Evolutionary conservation across 805 yeast species (phyloP).

Genomic region (Wickerhamiella occidentalis): DNA sequence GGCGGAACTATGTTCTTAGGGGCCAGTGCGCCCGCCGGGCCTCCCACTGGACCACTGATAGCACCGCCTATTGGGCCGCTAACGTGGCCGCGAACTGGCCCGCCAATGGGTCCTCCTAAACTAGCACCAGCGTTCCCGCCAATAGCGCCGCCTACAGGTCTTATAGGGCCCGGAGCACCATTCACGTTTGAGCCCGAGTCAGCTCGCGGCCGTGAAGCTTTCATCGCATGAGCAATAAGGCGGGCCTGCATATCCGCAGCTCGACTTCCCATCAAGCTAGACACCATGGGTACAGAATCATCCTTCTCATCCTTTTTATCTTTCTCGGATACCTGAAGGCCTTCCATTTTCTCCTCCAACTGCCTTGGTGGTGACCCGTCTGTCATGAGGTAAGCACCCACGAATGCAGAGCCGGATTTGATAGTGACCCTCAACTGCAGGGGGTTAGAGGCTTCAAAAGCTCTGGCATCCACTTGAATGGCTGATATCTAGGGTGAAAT

Average conservation of each 20-base stretch:
- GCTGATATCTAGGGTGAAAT: too few species aligned
- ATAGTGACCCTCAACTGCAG: background rate
- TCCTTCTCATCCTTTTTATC: background rate
- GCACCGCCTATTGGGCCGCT: background rate
- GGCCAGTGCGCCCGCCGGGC: conserved; percentile 15
- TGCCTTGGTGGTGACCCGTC: background rate
- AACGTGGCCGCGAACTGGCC: background rate
- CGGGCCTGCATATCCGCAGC: conserved; percentile 75
- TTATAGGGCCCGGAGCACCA: conserved; percentile 4
- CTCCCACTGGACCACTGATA: conserved; percentile 13
- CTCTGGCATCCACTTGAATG: too few species aligned
- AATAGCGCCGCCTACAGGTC: conserved; percentile 24
- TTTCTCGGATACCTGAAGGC: background rate
- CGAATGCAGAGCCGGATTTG: background rate
- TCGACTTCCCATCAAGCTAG: conserved; percentile 17
- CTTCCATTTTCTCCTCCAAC: background rate
- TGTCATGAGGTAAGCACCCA: background rate
- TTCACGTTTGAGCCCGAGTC: background rate
- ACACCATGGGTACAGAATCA: conserved; percentile 12
- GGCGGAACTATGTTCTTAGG: background rate
- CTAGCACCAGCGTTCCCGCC: background rate
- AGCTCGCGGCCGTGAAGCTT: conserved; percentile 48
- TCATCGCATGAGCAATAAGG: conserved; percentile 56
- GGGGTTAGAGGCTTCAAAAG: too few species aligned
- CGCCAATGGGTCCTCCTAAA: background rate